These are phyloP conservation scores for Colletotrichum sp. DNA, from an alignment of 2,329 filamentous ascomycete genomes.

Conservation along the genomic window DNA sequence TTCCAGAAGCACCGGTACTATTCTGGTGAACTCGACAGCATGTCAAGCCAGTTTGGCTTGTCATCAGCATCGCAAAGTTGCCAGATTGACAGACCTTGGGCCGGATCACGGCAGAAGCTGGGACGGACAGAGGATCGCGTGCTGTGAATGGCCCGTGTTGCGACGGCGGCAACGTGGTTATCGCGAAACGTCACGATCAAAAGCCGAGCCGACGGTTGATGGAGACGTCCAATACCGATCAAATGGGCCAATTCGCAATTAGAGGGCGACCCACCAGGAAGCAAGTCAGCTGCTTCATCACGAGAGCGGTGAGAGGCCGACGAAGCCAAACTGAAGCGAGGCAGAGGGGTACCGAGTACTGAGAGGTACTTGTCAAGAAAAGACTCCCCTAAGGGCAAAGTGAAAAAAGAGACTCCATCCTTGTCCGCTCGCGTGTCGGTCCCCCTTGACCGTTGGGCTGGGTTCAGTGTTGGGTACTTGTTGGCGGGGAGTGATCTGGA, in stretches of 20 bases:
- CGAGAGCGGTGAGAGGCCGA: constrained; percentile 13
- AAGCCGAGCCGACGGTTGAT: constrained; percentile 5
- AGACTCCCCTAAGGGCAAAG: neutral
- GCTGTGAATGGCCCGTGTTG: neutral
- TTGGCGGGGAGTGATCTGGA: constrained; percentile 16
- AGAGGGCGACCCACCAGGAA: neutral
- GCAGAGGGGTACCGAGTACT: neutral
- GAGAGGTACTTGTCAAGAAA: neutral
- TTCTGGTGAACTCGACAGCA: neutral
- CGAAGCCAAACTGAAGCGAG: neutral
- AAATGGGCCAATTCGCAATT: neutral
- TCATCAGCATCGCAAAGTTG: neutral
- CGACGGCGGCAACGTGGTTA: neutral
- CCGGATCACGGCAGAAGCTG: neutral
- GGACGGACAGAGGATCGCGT: neutral
- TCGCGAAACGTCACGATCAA: neutral
- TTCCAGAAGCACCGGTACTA: neutral
- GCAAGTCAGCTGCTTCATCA: constrained; percentile 18
- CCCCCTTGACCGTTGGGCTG: constrained; percentile 13
- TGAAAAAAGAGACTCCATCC: neutral
- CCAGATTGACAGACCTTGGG: neutral
- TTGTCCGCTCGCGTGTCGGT: constrained; percentile 17
- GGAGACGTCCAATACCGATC: neutral
- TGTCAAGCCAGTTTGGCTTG: neutral
- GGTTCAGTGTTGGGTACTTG: constrained; percentile 4